A percentile compares a stretch with the other conserved stretches of the same genome.
These are phyloP conservation scores for Globisporangium paroecandrum DNA, from an alignment of 352 stramenopile genomes.

Conservation along the genomic window DNA sequence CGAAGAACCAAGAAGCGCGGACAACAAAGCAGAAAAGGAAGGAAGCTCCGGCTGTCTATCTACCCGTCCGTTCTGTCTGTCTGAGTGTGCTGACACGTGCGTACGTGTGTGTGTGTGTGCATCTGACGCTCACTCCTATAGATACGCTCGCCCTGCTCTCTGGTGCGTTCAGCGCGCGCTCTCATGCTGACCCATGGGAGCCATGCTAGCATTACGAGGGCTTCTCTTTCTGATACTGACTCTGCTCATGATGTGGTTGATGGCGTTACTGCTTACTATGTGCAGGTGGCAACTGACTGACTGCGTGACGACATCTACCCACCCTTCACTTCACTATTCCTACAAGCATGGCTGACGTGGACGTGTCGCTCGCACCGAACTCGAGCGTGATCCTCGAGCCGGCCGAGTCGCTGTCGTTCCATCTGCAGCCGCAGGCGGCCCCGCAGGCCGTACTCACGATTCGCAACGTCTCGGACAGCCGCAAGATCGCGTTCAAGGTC, in stretches of 20 bases:
- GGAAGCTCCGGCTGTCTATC: background rate
- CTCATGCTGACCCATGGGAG: background rate
- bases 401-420: conserved; percentile 78
- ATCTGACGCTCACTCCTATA: background rate
- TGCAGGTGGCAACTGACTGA: background rate
- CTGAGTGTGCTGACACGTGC: background rate
- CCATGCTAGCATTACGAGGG: background rate
- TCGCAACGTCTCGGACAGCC: conserved; percentile 73
- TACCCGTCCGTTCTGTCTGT: background rate
- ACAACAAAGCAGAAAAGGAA: background rate
- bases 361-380: conserved; percentile 61
- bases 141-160: background rate
- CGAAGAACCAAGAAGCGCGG: conserved; percentile 4
- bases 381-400: conserved; percentile 80
- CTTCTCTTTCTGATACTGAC: background rate
- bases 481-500: conserved; percentile 88
- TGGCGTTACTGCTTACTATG: background rate
- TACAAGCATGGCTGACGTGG: conserved; percentile 44
- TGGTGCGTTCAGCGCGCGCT: background rate
- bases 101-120: background rate
- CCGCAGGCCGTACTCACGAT: conserved; percentile 82
- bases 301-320: background rate
- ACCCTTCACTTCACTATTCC: background rate
- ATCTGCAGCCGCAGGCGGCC: conserved; percentile 52
- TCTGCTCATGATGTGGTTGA: background rate